Percentiles rank a stretch among this genome's conserved stretches.
Evolutionary conservation across 331 rosid genomes (phyloP).

Genomic region (Prunus yedoensis): DNA sequence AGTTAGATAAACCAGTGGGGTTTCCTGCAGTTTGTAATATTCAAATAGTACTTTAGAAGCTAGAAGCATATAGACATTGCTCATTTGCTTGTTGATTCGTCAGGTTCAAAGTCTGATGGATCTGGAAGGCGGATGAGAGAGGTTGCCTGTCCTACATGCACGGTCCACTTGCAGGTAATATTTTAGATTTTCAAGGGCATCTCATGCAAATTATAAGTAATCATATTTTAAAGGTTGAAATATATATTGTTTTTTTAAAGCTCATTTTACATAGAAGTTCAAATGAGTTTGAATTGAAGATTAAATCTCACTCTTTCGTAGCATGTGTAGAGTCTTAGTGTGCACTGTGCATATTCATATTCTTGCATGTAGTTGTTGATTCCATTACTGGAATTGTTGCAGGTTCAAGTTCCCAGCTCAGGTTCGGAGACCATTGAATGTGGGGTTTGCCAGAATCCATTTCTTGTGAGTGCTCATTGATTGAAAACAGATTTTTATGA

Average conservation of each 20-base stretch:
- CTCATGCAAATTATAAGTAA: too few species aligned
- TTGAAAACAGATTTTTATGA: slow-evolving; percentile 17
- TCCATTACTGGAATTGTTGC: slow-evolving; percentile 22
- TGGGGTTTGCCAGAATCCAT: slow-evolving; percentile 98
- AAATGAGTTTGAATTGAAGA: neutral
- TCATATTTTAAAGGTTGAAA: too few species aligned
- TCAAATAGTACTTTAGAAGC: neutral
- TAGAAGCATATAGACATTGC: slow-evolving; percentile 2
- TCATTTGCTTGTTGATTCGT: slow-evolving; percentile 22
- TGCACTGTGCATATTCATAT: neutral
- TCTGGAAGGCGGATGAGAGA: slow-evolving; percentile 85
- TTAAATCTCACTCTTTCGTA: neutral
- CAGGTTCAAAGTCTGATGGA: slow-evolving; percentile 79
- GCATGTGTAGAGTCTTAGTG: neutral
- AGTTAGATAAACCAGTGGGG: neutral
- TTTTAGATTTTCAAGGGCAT: neutral
- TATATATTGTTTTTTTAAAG: too few species aligned
- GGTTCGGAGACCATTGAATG: slow-evolving; percentile 98
- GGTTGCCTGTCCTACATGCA: slow-evolving; percentile 97
- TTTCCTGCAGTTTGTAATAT: neutral
- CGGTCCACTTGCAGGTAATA: slow-evolving; percentile 90
- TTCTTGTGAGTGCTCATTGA: slow-evolving; percentile 93
- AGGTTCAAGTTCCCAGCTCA: slow-evolving; percentile 98
- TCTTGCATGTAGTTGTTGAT: slow-evolving; percentile 15
- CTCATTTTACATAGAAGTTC: neutral